Base-by-base conservation (phyloP, 2,329 filamentous ascomycete species). In the Uncinocarpus reesii region DNA sequence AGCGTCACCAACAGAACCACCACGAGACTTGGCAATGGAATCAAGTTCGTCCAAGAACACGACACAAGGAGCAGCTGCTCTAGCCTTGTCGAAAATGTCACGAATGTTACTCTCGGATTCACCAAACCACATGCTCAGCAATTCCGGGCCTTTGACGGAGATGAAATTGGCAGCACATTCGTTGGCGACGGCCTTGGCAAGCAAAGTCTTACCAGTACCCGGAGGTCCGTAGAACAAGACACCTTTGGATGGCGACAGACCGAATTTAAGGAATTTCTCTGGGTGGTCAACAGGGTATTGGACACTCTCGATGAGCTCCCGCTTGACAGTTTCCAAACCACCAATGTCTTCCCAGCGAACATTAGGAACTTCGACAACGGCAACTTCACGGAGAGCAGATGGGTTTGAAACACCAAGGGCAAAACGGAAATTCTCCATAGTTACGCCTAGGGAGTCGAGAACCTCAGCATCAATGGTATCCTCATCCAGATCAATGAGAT, bases 101-200 rank as follows among this genome's bases (percentile, higher is more conserved):
- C 92, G 86, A 57, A 98, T 96, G 74, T 98, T 98, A 80, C 87
- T 95, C 74, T 98, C 93, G 47, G 92, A 98, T 75, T 98, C 92
- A 82, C 92, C 92, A 65, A 98, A 98, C 92, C 92, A 98, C 92
- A 98, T 98, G 69, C 88, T 95, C 61, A 98, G 80, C 62, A 98
- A 78, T 70, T 98, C 92, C 50, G 92, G 93, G 53, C 92, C 92
- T 81, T 98, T 98, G 71, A 98, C 84, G 34, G 92, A 98, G 66
- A 98, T 96, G 75, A 98, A 98, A 77, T 98, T 98, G 78, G 92
- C 92, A 53, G 92, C 85, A 65, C 89, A 96, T 76, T 98, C 92
- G 72, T 96, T 98, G 72, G 92, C 92, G 58, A 98, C 92, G 60
- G 92, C 92, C 80, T 98, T 98, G 66, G 92, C 92, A 74, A 98